A percentile compares a stretch with the other conserved stretches of the same genome.
These are phyloP conservation scores for Ogataea wickerhamii DNA, from an alignment of 805 yeast species.

Conservation along the genomic window DNA sequence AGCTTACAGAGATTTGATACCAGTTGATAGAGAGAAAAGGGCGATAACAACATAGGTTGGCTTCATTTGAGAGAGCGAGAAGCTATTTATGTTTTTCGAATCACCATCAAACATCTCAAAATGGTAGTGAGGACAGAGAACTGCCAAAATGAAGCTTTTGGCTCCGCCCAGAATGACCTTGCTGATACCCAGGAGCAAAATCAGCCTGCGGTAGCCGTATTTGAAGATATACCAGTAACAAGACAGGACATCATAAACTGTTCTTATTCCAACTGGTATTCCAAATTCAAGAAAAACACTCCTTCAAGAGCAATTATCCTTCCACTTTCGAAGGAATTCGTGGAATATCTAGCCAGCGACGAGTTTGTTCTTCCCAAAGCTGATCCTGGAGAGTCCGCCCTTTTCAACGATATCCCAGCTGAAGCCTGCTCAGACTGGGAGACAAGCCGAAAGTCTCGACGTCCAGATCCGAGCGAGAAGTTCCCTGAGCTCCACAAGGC, in stretches of 20 bases:
- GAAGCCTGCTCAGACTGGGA: constrained; percentile 65
- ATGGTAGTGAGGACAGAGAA: constrained; percentile 1
- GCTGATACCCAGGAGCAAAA: background rate
- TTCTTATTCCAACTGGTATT: constrained; percentile 58
- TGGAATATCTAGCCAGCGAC: constrained; percentile 60
- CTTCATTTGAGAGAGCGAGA: no score
- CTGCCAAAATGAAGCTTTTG: background rate
- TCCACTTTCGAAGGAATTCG: constrained; percentile 57
- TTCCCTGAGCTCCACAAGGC: constrained; percentile 60
- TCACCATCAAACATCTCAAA: background rate
- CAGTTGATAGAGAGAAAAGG: no score
- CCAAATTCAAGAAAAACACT: constrained; percentile 41
- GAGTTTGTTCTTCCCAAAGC: constrained; percentile 62
- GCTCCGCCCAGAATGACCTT: no score
- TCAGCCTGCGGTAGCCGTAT: constrained; percentile 13
- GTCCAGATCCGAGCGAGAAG: constrained; percentile 40
- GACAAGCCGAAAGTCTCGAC: constrained; percentile 20
- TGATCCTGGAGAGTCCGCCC: constrained; percentile 29
- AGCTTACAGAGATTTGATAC: no score
- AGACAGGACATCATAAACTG: constrained; percentile 47
- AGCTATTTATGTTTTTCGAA: no score
- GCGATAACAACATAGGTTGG: no score
- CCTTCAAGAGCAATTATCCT: constrained; percentile 49
- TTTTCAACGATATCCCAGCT: constrained; percentile 32
- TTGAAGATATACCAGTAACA: constrained; percentile 27